Evolutionary conservation across 345 rosid species (phyloP).

Genomic region (Pistacia vera): DNA sequence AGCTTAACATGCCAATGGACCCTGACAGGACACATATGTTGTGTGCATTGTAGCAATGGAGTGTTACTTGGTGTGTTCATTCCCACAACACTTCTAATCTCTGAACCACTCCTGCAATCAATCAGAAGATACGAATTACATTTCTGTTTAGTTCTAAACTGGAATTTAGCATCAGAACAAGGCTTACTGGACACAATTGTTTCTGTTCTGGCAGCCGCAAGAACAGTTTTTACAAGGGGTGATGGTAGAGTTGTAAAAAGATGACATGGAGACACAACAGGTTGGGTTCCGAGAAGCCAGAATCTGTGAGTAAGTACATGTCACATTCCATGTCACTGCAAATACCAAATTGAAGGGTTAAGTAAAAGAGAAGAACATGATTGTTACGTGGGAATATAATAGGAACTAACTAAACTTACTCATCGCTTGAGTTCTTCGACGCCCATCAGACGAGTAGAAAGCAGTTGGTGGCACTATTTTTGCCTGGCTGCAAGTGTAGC

Average conservation of each 20-base stretch:
- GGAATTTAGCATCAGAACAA: background rate
- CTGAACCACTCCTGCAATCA: slow-evolving; percentile 19
- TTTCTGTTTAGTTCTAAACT: background rate
- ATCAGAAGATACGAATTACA: too few relatives aligned
- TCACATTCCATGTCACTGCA: slow-evolving; percentile 59
- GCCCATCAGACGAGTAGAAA: slow-evolving; percentile 38
- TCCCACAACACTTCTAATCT: slow-evolving; percentile 19
- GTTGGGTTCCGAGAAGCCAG: slow-evolving; percentile 39
- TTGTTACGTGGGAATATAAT: background rate
- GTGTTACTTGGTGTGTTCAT: background rate
- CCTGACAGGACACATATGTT: slow-evolving; percentile 33
- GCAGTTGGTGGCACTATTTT: slow-evolving; percentile 29
- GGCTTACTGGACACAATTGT: slow-evolving; percentile 35
- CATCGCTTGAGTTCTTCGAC: slow-evolving; percentile 38
- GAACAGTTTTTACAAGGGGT: slow-evolving; percentile 50
- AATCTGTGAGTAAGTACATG: slow-evolving; percentile 53
- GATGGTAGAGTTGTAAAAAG: slow-evolving; percentile 50
- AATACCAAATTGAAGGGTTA: background rate
- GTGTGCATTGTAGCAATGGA: slow-evolving; percentile 25
- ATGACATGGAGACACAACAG: slow-evolving; percentile 52
- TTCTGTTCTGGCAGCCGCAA: slow-evolving; percentile 45
- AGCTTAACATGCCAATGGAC: slow-evolving; percentile 42
- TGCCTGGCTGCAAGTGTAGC: slow-evolving; percentile 52
- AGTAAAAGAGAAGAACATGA: background rate
- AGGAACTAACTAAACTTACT: slow-evolving; percentile 23